Evolutionary conservation across 441 rosid genomes (phyloP).

Genomic region (Omphalea diandra): DNA sequence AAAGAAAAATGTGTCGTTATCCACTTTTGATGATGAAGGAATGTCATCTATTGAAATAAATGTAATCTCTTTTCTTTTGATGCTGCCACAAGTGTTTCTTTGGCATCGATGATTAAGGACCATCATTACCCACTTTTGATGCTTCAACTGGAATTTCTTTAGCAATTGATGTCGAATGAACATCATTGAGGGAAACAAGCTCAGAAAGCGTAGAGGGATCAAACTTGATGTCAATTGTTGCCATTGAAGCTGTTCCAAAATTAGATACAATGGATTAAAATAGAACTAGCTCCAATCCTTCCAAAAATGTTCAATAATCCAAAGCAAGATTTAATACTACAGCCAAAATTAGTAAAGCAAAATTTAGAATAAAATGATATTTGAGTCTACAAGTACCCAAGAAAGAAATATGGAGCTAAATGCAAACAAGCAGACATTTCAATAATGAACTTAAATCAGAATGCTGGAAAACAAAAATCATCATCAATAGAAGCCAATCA

Average conservation of each 20-base stretch:
- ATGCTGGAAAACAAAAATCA: not conserved
- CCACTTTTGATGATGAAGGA: conserved; percentile 21
- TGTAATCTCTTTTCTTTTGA: conserved; percentile 29
- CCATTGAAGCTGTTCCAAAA: conserved; percentile 43
- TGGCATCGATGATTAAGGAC: no score
- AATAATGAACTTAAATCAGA: not conserved
- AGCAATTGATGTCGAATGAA: conserved; percentile 26
- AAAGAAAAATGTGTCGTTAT: no score
- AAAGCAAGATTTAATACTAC: conserved; percentile 38
- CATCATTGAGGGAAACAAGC: conserved; percentile 35
- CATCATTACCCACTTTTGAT: no score
- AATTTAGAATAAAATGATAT: conserved; percentile 12
- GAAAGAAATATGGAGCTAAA: not conserved
- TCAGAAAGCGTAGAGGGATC: conserved; percentile 29
- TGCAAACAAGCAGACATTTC: not conserved
- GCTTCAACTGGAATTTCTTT: conserved; percentile 29
- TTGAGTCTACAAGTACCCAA: not conserved
- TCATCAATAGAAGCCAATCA: not conserved
- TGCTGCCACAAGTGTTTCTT: no score
- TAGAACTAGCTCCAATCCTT: conserved; percentile 24
- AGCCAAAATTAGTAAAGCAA: conserved; percentile 23
- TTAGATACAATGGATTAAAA: conserved; percentile 15
- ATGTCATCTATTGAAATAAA: conserved; percentile 15
- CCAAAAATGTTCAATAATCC: conserved; percentile 27
- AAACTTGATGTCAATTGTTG: conserved; percentile 30